Evolutionary conservation across 1,284 basidiomycete species (phyloP).

Genomic region (Mycena sp.): DNA sequence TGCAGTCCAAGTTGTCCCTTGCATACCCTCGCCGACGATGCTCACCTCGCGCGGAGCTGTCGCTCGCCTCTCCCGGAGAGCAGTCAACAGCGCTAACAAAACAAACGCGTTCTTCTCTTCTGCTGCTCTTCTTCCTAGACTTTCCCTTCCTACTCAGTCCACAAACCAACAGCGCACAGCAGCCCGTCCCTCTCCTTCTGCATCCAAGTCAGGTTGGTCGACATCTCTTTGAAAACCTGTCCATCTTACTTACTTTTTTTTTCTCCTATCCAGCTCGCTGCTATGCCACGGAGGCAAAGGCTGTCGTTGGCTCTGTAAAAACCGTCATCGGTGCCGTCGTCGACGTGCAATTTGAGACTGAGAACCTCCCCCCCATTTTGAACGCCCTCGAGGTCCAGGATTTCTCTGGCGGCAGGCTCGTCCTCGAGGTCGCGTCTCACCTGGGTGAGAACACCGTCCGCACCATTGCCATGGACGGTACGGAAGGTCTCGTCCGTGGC

Average conservation of each 20-base stretch:
- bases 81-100: constrained; percentile 76
- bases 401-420: constrained; percentile 92
- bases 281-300: constrained; percentile 91
- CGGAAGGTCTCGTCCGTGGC: constrained; percentile 99
- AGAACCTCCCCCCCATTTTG: constrained; percentile 94
- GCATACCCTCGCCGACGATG: constrained; percentile 59
- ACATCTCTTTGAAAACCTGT: constrained; percentile 6
- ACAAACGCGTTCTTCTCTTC: constrained; percentile 83
- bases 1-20: constrained; percentile 16
- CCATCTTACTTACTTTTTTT: constrained; percentile 30
- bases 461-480: constrained; percentile 99
- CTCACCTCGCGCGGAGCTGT: constrained; percentile 82
- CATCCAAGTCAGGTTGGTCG: constrained; percentile 53
- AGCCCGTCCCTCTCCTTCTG: constrained; percentile 56
- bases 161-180: constrained; percentile 49
- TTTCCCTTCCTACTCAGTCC: constrained; percentile 48
- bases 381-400: constrained; percentile 98
- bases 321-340: constrained; percentile 99
- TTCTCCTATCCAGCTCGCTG: constrained; percentile 79
- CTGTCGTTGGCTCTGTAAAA: constrained; percentile 82
- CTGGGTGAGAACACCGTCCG: constrained; percentile 99
- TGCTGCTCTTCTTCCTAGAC: constrained; percentile 60
- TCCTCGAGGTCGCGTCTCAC: constrained; percentile 97
- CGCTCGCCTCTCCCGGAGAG: constrained; percentile 84
- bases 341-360: constrained; percentile 94